Base-by-base conservation (phyloP, 345 rosid species). In the Hypericum androsaemum region DNA sequence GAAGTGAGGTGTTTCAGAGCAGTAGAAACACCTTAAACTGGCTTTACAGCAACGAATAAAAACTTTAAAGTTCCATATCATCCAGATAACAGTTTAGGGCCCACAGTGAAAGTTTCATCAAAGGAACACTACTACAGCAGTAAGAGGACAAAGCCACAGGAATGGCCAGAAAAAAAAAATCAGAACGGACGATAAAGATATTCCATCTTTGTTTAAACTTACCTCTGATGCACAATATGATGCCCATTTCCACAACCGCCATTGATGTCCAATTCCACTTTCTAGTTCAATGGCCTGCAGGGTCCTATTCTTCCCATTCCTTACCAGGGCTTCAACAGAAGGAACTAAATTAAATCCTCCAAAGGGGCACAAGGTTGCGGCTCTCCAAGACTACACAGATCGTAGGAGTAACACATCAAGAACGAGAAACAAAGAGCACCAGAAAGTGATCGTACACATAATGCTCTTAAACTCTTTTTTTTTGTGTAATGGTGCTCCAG, bases 191-290 rank as follows among this genome's bases (percentile, higher is more conserved):
- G 32, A 22, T 22, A 22, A 22, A 22, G 32, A 22, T 22, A 22
- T 22, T 22, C 50, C 22, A 10, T 10, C 10, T 57, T 38, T 61
- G 35, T 46, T 46, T 7, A 36, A 7, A n/a, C 58, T 56, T 64
- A 88, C 98, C 83, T 92, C 96, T 60, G 98, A 85, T 47, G 96
- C 84, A 76, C 89, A 80, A 56, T 70, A 83, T 41, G 95, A 81
- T 62, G 98, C 96, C 98, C 98, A 92, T 72, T 83, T 92, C 98
- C 96, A 83, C 41, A 92, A 82, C 43, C 71, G 81, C 81, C 80
- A 77, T 57, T 88, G 98, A 68, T 66, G 86, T 59, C 88, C 96
- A 63, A 92, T 74, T 53, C 95, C 90, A 70, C 89, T 88, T 74
- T 85, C 96, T 62, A 81, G 75, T 74, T 92, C 98, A 61, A 85